These are phyloP conservation scores for Hypoxylon lienhwacheense DNA, from an alignment of 495 filamentous ascomycete species.

Conservation along the genomic window DNA sequence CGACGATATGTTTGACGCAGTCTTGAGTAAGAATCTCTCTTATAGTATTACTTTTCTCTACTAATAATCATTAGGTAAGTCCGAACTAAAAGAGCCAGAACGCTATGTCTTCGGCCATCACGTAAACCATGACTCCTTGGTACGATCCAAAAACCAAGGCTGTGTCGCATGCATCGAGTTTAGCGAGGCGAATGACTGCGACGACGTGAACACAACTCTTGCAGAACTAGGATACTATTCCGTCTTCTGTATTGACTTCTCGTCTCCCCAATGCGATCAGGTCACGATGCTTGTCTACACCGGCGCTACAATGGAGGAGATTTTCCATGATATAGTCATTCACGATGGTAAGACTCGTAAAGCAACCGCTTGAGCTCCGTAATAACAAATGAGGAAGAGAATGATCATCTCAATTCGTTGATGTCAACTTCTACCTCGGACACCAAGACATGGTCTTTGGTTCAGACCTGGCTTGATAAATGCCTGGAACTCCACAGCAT, in stretches of 20 bases:
- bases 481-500: slow-evolving; percentile 11
- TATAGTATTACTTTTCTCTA: neutral
- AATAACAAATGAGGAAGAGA: slow-evolving; percentile 12
- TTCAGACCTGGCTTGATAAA: slow-evolving; percentile 22
- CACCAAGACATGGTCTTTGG: slow-evolving; percentile 15
- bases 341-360: slow-evolving; percentile 19
- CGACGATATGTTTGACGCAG: neutral
- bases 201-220: slow-evolving; percentile 14
- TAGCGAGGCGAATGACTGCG: neutral
- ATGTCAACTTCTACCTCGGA: slow-evolving; percentile 24
- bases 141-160: slow-evolving; percentile 9
- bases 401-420: slow-evolving; percentile 20
- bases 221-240: slow-evolving; percentile 23
- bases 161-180: slow-evolving; percentile 23
- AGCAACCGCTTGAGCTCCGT: too few relatives aligned
- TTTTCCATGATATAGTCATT: slow-evolving; percentile 10
- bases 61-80: neutral
- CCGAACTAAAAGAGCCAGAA: slow-evolving; percentile 13
- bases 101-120: slow-evolving; percentile 33
- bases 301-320: slow-evolving; percentile 12
- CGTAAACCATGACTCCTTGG: slow-evolving; percentile 16
- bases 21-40: neutral
- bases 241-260: slow-evolving; percentile 13
- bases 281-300: slow-evolving; percentile 21
- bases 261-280: neutral